phyloP scores from a whole-genome alignment of 139 green algal genomes.

The Chlamydomonas sp. region DNA sequence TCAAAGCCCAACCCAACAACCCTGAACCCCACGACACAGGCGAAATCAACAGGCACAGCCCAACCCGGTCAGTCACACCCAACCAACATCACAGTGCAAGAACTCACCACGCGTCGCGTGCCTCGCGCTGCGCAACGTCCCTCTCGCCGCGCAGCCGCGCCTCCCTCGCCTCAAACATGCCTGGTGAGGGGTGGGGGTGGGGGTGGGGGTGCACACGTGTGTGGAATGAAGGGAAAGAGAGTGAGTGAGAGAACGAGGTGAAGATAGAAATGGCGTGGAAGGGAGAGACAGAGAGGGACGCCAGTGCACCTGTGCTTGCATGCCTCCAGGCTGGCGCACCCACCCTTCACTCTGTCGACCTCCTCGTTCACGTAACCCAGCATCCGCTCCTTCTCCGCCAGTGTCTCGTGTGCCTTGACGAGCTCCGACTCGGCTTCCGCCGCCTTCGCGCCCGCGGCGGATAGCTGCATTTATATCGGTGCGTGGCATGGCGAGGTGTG shows the following conservation, averaged over 20 bases:
- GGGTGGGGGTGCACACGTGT: neutral
- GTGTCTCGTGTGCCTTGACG: constrained; percentile 6
- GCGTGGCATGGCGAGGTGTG: too few relatives aligned
- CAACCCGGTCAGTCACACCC: neutral
- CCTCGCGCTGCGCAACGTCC: constrained; percentile 23
- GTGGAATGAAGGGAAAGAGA: neutral
- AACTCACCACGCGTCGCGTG: neutral
- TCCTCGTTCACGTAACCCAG: constrained; percentile 56
- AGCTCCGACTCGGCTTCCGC: constrained; percentile 16
- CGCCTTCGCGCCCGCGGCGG: constrained; percentile 15
- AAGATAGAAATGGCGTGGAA: too few relatives aligned
- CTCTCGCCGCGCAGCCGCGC: constrained; percentile 36
- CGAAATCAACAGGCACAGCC: neutral
- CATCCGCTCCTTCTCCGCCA: constrained; percentile 48
- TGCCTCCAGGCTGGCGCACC: neutral
- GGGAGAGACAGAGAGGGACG: too few relatives aligned
- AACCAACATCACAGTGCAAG: neutral
- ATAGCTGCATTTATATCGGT: neutral
- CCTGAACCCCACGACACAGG: neutral
- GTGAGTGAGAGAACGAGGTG: too few relatives aligned
- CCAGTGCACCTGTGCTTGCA: neutral
- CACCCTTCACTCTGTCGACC: constrained; percentile 52
- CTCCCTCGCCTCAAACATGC: constrained; percentile 47
- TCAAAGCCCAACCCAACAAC: neutral
- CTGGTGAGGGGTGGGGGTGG: constrained; percentile 6